phyloP scores from a whole-genome alignment of 345 rosid genomes.

The Eucalyptus globulus region DNA sequence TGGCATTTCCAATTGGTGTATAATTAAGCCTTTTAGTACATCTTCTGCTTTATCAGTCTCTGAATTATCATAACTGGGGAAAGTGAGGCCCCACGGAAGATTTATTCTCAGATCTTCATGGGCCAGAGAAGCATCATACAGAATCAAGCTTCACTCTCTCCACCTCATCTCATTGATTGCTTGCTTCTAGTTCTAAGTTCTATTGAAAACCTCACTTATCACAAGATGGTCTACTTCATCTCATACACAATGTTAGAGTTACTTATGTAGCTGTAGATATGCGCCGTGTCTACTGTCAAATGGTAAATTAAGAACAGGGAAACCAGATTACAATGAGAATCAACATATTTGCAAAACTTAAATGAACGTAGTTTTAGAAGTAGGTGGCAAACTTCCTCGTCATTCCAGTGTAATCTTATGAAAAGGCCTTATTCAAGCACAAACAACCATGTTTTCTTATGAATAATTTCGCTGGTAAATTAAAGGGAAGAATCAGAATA shows the following conservation, averaged over 20 bases:
- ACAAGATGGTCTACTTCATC: neutral
- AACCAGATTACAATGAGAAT: neutral
- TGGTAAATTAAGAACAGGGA: neutral
- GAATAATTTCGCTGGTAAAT: neutral
- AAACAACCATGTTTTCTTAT: neutral
- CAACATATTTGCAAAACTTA: neutral
- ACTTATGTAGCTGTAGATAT: neutral
- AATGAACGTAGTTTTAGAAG: neutral
- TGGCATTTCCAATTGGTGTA: neutral
- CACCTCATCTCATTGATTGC: neutral
- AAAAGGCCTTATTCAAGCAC: neutral
- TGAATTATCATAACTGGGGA: neutral
- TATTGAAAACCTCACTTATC: neutral
- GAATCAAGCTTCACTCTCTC: neutral
- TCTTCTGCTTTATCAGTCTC: neutral
- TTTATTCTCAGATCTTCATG: neutral
- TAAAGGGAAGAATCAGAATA: constrained; percentile 18
- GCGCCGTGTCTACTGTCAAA: neutral
- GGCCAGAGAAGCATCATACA: neutral
- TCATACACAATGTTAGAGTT: neutral
- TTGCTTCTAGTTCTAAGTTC: neutral
- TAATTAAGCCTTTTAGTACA: neutral
- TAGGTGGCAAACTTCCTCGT: neutral
- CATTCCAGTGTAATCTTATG: neutral
- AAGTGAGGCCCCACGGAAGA: neutral